These are phyloP conservation scores for Triticum timopheevii DNA, from an alignment of 176 grass and related monocot genomes.

Conservation along the genomic window DNA sequence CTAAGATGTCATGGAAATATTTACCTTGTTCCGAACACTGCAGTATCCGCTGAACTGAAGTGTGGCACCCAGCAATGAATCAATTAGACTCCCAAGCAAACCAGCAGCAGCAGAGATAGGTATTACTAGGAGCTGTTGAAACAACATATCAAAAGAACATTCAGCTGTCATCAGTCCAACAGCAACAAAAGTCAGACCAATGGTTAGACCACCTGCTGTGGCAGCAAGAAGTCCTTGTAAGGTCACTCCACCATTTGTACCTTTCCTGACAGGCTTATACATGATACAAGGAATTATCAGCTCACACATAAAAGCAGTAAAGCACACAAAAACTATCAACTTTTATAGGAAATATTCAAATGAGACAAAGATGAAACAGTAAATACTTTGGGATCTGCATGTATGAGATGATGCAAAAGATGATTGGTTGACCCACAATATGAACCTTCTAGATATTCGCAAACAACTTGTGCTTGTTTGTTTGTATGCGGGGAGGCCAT, in stretches of 20 bases:
- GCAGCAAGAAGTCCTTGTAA: conserved; percentile 76
- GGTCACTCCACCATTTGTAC: conserved; percentile 90
- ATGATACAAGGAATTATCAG: conserved; percentile 29
- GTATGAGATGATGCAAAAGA: conserved; percentile 6
- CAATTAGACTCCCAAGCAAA: conserved; percentile 83
- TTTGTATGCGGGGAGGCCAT: not conserved
- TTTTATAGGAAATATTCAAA: conserved; percentile 14
- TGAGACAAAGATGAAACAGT: not conserved
- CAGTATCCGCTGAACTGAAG: conserved; percentile 94
- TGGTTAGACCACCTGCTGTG: conserved; percentile 64
- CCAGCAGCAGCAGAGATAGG: conserved; percentile 72
- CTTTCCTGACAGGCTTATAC: conserved; percentile 77
- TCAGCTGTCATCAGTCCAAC: conserved; percentile 70
- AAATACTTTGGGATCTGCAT: not conserved
- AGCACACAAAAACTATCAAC: conserved; percentile 14
- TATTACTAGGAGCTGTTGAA: conserved; percentile 61
- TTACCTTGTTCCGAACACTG: conserved; percentile 85
- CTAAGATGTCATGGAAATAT: conserved; percentile 11
- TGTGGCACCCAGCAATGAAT: conserved; percentile 93
- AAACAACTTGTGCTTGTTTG: not conserved
- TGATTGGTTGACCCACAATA: not conserved
- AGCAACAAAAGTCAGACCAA: conserved; percentile 59
- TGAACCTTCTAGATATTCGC: not conserved
- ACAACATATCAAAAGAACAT: conserved; percentile 56
- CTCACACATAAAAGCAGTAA: not conserved